Evolutionary conservation across 1,284 basidiomycete genomes (phyloP), one percentile per base, ranked within the genome.

Genomic region (Paramarasmius palmivorus): DNA sequence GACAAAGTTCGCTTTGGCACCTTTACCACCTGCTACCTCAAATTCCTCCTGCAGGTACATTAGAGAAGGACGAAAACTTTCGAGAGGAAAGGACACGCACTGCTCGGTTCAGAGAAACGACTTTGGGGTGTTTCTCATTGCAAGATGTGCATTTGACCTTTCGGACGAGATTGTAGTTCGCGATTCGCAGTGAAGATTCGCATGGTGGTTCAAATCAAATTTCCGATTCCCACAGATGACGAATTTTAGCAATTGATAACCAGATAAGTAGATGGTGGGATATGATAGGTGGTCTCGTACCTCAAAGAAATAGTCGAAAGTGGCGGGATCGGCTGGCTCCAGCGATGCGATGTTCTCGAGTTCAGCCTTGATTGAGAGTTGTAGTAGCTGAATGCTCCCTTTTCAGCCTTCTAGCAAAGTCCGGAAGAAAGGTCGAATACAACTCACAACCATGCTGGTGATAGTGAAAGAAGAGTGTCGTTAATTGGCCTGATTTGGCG

Each of bases 121-220:
- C 59, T 60, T 89, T 92, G 0, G 84, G 81, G 61, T 92, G 90
- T 1, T 70, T 68, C 69, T 91, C 89, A 54, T 88, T 76, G 64
- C 90, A 92, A 65, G 82, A 88, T 29, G 74, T 90, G 67, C 90
- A 92, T 70, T 84, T 80, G n/a, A 92, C 88, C 88, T 92, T 32
- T 32, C 29, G n/a, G n/a, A n/a, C n/a, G n/a, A 32, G 44, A 29
- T 32, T 7, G 44, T 29, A 14, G 19, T 46, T 46, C 19, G 29
- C 17, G 19, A 42, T 35, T 53, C 48, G 48, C 4, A 54, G 34
- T 45, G 29, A 12, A 15, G 40, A 29, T 12, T 34, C 9, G 32
- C 29, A 47, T 32, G 39, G 36, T n/a, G n/a, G n/a, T n/a, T n/a
- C n/a, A n/a, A n/a, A n/a, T n/a, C n/a, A n/a, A n/a, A n/a, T n/a